A percentile compares a stretch with the other conserved stretches of the same genome.
Evolutionary conservation across 495 filamentous ascomycete species (phyloP).

Genomic region (Lasiosphaeria ovina): DNA sequence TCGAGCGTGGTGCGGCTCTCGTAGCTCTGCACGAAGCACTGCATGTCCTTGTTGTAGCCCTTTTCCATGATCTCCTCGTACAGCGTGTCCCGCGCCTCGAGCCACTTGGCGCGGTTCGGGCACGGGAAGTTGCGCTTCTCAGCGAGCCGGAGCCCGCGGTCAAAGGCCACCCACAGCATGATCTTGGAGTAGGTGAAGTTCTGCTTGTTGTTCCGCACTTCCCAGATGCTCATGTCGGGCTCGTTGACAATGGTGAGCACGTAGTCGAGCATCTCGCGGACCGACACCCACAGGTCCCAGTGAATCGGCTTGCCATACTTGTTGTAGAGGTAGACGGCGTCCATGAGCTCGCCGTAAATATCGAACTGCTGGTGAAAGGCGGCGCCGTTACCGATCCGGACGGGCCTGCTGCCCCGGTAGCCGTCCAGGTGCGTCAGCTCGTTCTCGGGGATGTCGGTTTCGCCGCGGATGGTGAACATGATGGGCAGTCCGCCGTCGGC

Average conservation of each 20-base stretch:
- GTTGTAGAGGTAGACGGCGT: conserved; percentile 73
- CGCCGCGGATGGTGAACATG: conserved; percentile 74
- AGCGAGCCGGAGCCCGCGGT: conserved; percentile 65
- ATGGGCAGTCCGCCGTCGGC: conserved; percentile 61
- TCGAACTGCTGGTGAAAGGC: conserved; percentile 73
- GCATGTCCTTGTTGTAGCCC: conserved; percentile 61
- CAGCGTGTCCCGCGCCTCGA: conserved; percentile 57
- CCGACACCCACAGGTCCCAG: conserved; percentile 61
- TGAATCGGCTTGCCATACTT: conserved; percentile 72
- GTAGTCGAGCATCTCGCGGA: conserved; percentile 42
- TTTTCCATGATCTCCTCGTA: conserved; percentile 73
- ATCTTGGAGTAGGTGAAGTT: conserved; percentile 73
- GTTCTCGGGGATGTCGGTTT: conserved; percentile 66
- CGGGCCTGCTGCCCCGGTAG: conserved; percentile 63
- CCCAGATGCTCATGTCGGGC: conserved; percentile 78
- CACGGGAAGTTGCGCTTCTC: conserved; percentile 70
- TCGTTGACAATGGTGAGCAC: conserved; percentile 53
- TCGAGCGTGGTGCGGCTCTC: conserved; percentile 65
- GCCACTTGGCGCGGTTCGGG: conserved; percentile 62
- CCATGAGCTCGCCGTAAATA: conserved; percentile 74
- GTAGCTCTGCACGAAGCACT: conserved; percentile 69
- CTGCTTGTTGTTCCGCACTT: conserved; percentile 68
- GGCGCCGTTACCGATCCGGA: conserved; percentile 73
- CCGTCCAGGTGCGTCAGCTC: conserved; percentile 66
- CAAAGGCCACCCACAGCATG: conserved; percentile 75